phyloP scores from a whole-genome alignment of 768 basidiomycete species.

The Sarcodon sp. region DNA sequence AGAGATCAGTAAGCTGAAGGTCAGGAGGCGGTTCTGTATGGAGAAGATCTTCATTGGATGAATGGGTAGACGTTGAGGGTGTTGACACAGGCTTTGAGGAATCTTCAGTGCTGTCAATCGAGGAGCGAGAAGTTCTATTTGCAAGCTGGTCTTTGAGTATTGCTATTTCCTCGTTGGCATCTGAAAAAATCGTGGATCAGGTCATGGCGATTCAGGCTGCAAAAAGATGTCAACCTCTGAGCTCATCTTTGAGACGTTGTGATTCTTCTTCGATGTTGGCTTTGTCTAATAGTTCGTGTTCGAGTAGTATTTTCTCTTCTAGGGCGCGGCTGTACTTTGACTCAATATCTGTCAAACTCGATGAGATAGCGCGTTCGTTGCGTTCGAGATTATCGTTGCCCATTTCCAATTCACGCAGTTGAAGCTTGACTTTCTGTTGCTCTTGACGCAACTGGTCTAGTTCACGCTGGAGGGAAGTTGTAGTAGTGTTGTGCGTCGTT shows the following conservation, averaged over 20 bases:
- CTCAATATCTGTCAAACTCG: conserved; percentile 75
- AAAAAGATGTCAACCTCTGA: conserved; percentile 53
- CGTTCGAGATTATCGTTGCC: conserved; percentile 97
- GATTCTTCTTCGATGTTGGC: conserved; percentile 82
- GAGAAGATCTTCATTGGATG: conserved; percentile 45
- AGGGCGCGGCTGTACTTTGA: conserved; percentile 79
- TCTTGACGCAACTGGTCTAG: conserved; percentile 72
- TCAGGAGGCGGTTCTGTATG: conserved; percentile 46
- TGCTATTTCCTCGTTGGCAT: conserved; percentile 74
- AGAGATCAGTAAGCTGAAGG: conserved; percentile 45
- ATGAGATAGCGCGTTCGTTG: conserved; percentile 81
- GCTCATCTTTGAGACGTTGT: conserved; percentile 85
- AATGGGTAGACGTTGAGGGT: conserved; percentile 18
- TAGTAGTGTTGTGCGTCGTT: conserved; percentile 83
- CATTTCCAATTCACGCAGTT: conserved; percentile 85
- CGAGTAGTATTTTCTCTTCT: conserved; percentile 94
- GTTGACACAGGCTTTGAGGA: conserved; percentile 14
- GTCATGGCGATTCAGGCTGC: background rate
- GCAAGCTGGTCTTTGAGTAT: conserved; percentile 70
- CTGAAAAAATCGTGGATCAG: conserved; percentile 24
- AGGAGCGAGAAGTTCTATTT: conserved; percentile 20
- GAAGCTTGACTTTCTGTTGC: conserved; percentile 55
- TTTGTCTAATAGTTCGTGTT: conserved; percentile 90
- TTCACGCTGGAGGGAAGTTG: conserved; percentile 84
- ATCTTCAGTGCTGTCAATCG: conserved; percentile 5